phyloP scores from a whole-genome alignment of 2,329 filamentous ascomycete species.

The Diaporthe citri region DNA sequence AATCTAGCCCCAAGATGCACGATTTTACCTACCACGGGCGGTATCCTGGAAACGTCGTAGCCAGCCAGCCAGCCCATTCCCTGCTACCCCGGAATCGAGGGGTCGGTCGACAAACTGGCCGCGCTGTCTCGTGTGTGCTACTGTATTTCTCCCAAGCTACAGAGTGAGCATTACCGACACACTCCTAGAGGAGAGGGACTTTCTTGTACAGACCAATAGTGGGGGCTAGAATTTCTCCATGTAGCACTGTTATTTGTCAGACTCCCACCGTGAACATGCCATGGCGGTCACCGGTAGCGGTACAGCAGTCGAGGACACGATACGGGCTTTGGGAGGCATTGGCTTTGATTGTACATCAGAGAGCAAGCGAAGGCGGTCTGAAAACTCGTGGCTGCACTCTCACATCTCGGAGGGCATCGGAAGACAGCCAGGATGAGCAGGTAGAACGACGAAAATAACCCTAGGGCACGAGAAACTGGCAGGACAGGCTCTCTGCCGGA shows the following conservation, averaged over 20 bases:
- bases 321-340: neutral
- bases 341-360: no score
- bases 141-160: neutral
- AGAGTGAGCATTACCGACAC: neutral
- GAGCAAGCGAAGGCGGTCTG: no score
- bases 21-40: neutral
- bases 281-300: neutral
- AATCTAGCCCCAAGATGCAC: neutral
- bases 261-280: neutral
- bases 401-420: neutral
- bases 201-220: neutral
- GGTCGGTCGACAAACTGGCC: conserved; percentile 6
- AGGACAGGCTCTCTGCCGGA: no score
- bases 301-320: neutral
- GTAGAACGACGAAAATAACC: neutral
- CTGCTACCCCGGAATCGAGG: conserved; percentile 30
- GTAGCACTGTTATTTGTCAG: neutral
- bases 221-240: neutral
- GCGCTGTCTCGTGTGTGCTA: neutral
- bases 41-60: neutral
- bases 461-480: no score
- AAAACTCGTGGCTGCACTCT: neutral
- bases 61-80: conserved; percentile 18
- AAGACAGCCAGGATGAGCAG: neutral
- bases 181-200: neutral